Evolutionary conservation across 371 early-diverging fungal genomes (phyloP), one percentile per base, ranked within the genome.

Genomic region (Thermomucor indicae-seudaticae): DNA sequence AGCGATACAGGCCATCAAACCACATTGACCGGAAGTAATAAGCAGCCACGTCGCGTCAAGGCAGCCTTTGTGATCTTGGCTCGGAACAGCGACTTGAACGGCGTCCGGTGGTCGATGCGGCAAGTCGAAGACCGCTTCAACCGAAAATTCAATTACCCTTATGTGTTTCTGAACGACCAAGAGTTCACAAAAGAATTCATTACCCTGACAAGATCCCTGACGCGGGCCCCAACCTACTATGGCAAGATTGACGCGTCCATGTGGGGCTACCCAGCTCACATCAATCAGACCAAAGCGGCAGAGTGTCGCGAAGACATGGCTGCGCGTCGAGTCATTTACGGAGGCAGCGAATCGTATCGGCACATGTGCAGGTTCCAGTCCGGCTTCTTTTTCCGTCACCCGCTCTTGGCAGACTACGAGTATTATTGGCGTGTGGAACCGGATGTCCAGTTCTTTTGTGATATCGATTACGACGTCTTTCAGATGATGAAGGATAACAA

Each of bases 351-450:
- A 54, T 84, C 92, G 6, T 98, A 98, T 66, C 84, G 95, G 43
- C 91, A 96, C 59, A 97, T 97, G 97, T 97, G 98, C 72, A 75
- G 92, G 47, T 94, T 85, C 62, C 86, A 90, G 49, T 93, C 93
- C 23, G 95, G 97, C 8, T 93, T 88, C 63, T 95, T 98, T 60
- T 96, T 84, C 62, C 75, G 81, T 30, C 95, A 97, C 57, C 87
- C 89, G 31, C 61, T 93, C 6, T 63, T 96, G 29, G 64, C 67
- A 25, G 57, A 82, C 23, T 91, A 84, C 58, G 89, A 95, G 47
- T 98, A 89, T 62, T 98, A 96, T 67, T 98, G 98, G 98, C 78
- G 98, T 11, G 78, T 98, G 17, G 97, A 97, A 64, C 98, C 97
- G 0, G 89, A 81, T 40, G 91, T 95, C 20, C 49, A 81, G 47